Evolutionary conservation across 208 protist species (phyloP).

Genomic region (Acanthamoeba culbertsoni): DNA sequence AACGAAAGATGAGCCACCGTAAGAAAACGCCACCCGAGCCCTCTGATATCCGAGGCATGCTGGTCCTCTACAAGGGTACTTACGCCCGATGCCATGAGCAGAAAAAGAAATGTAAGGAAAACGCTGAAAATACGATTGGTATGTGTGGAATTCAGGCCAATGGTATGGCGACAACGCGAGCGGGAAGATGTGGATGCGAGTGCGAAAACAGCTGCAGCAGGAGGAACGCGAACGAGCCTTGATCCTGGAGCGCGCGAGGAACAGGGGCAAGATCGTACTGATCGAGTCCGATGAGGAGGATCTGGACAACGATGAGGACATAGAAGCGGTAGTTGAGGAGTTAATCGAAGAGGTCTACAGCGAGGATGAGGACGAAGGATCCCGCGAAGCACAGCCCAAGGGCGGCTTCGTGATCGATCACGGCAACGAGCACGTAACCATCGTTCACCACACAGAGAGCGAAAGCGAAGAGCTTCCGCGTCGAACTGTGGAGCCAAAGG

Average conservation of each 20-base stretch:
- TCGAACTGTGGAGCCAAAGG: background rate
- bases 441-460: background rate
- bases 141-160: no score
- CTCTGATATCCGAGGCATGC: constrained; percentile 5
- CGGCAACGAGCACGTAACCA: background rate
- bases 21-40: constrained; percentile 25
- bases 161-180: constrained; percentile 34
- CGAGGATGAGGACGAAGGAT: background rate
- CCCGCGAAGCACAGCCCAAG: background rate
- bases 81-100: no score
- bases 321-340: background rate
- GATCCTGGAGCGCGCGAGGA: background rate
- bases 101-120: no score
- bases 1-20: constrained; percentile 53
- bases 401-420: background rate
- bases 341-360: background rate
- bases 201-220: constrained; percentile 37
- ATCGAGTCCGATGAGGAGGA: background rate
- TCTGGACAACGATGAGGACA: background rate
- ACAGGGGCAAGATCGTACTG: background rate
- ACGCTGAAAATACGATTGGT: no score
- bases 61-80: constrained; percentile 45
- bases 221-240: background rate
- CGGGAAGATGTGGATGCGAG: constrained; percentile 49
- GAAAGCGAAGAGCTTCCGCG: background rate